Percentiles rank a stretch among this genome's conserved stretches.
Evolutionary conservation across 2,329 filamentous ascomycete species (phyloP).

Genomic region (Aspergillus japonicus): DNA sequence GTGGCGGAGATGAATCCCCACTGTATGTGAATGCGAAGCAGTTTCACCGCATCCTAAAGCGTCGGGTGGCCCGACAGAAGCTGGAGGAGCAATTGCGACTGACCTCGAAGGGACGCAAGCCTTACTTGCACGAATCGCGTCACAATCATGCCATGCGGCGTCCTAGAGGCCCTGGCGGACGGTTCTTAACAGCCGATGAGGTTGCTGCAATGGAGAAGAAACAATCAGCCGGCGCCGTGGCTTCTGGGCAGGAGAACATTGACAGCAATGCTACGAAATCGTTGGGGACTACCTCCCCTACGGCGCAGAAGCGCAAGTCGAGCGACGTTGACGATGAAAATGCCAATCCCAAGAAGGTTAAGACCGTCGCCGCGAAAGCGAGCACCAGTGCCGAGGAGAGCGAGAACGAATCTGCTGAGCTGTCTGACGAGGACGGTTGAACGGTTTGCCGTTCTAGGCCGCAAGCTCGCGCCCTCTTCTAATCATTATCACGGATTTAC

Average conservation of each 20-base stretch:
- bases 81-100: constrained; percentile 88
- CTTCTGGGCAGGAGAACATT: constrained; percentile 36
- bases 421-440: constrained; percentile 53
- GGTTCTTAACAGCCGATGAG: constrained; percentile 95
- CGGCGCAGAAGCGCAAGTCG: constrained; percentile 53
- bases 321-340: constrained; percentile 47
- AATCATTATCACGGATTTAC: constrained; percentile 33
- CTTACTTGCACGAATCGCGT: constrained; percentile 93
- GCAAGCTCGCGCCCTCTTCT: constrained; percentile 21
- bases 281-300: constrained; percentile 34
- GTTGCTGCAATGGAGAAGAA: constrained; percentile 82
- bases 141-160: constrained; percentile 98
- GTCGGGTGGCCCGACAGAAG: constrained; percentile 86
- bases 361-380: constrained; percentile 40
- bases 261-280: constrained; percentile 30
- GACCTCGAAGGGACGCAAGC: constrained; percentile 93
- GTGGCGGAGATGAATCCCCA: constrained; percentile 80
- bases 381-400: constrained; percentile 54
- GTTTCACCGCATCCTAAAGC: constrained; percentile 94
- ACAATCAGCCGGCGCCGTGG: constrained; percentile 40
- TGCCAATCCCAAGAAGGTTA: constrained; percentile 50
- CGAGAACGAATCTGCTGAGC: constrained; percentile 49
- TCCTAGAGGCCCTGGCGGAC: constrained; percentile 86
- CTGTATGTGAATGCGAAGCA: constrained; percentile 98
- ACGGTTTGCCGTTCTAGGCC: not conserved